Base-by-base conservation (phyloP, 1,284 basidiomycete species). In the Apiotrichum gamsii region DNA sequence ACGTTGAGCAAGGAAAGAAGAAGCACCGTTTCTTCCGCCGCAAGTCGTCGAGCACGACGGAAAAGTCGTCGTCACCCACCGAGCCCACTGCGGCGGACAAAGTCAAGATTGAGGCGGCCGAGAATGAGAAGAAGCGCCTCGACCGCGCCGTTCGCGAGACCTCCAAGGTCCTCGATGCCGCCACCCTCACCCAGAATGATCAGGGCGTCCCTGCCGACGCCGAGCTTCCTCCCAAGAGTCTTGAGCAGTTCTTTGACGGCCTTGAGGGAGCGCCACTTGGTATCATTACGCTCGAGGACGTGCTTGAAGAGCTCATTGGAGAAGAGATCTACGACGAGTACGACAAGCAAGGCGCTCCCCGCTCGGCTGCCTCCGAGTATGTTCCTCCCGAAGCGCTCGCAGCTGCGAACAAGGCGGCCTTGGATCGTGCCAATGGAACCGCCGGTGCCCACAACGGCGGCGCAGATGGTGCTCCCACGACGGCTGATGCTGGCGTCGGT, bases 271-370 rank as follows among this genome's bases (percentile, higher is more conserved):
- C 83, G 78, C 89, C 89, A 2, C 75, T 94, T 20, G 90, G 90
- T 50, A 90, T 94, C 65, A 93, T 94, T 57, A 94, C 90, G 1
- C 77, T 94, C 3, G 90, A 94, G 69, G 90, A 94, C 57, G 87
- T 94, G 15, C 76, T 94, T 9, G 90, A 94, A 79, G 88, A 90
- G 63, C 76, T 90, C 8, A 89, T 90, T 44, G 87, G 88, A 18
- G 87, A 90, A 72, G 87, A 90, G 60, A 90, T 90, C 41, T 87
- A 87, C 56, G 88, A 90, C 62, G 87, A 90, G 72, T 62, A 63
- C 33, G 64, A 67, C 34, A 51, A 57, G 39, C 52, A 59, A 29
- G 58, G 56, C 15, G 57, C 44, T 13, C 28, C 36, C 21, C 36
- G 13, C 9, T 56, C 59, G 5, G 49, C 57, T 16, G 60, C 61